phyloP scores from a whole-genome alignment of 1,139 yeast genomes.

The Insectozyma bohioensis region DNA sequence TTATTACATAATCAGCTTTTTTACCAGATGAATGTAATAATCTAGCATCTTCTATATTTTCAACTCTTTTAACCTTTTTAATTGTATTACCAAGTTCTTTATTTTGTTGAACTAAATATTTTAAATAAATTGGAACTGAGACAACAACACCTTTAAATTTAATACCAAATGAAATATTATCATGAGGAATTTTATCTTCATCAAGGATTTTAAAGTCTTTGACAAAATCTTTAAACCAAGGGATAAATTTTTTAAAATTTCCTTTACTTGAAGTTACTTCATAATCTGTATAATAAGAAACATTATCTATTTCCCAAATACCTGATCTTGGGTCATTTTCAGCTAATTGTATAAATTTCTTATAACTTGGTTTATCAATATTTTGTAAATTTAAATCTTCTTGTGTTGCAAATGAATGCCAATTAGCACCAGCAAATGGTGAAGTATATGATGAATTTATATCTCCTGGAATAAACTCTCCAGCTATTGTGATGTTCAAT shows the following conservation, averaged over 20 bases:
- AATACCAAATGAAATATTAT: slow-evolving; percentile 36
- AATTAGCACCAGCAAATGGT: slow-evolving; percentile 47
- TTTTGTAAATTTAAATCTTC: slow-evolving; percentile 33
- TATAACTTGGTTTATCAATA: slow-evolving; percentile 42
- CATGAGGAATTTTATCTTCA: slow-evolving; percentile 29
- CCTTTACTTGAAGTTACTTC: slow-evolving; percentile 12
- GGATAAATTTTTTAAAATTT: slow-evolving; percentile 22
- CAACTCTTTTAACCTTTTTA: slow-evolving; percentile 27
- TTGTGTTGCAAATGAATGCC: slow-evolving; percentile 44
- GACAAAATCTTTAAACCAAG: slow-evolving; percentile 49
- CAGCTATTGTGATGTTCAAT: slow-evolving; percentile 29
- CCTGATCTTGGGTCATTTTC: slow-evolving; percentile 46
- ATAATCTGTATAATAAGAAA: slow-evolving; percentile 27
- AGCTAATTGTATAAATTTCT: slow-evolving; percentile 39
- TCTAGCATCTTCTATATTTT: slow-evolving; percentile 28
- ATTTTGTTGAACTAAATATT: slow-evolving; percentile 42
- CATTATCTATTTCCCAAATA: slow-evolving; percentile 33
- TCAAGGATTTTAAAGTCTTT: slow-evolving; percentile 30
- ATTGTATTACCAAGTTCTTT: slow-evolving; percentile 36
- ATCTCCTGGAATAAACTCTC: slow-evolving; percentile 41
- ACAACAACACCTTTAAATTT: slow-evolving; percentile 49
- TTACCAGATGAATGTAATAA: slow-evolving; percentile 21
- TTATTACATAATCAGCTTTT: slow-evolving; percentile 40
- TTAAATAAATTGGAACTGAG: slow-evolving; percentile 49
- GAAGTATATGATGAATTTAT: slow-evolving; percentile 35